Percentiles rank a stretch among this genome's conserved stretches.
These are phyloP conservation scores for Pseudocercospora fuligena DNA, from an alignment of 2,329 filamentous ascomycete genomes.

Conservation along the genomic window DNA sequence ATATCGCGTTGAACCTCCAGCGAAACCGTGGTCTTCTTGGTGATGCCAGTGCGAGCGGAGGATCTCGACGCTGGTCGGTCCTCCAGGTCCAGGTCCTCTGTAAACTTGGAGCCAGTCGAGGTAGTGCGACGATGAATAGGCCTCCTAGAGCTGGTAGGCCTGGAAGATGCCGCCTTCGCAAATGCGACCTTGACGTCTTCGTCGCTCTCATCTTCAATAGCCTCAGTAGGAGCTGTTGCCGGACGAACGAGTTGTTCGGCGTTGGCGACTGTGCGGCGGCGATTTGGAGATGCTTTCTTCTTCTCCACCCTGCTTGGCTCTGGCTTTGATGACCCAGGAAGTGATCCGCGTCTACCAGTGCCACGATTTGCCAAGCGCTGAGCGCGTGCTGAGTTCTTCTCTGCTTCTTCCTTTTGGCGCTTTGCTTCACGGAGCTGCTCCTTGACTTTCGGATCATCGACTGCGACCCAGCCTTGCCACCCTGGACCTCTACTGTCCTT, in stretches of 20 bases:
- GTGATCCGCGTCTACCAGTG: slow-evolving; percentile 14
- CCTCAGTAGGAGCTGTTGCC: slow-evolving; percentile 7
- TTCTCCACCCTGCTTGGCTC: slow-evolving; percentile 14
- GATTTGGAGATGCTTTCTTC: slow-evolving; percentile 24
- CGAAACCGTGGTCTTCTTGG: slow-evolving; percentile 25
- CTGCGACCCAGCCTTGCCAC: slow-evolving; percentile 39
- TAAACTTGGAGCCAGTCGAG: slow-evolving; percentile 30
- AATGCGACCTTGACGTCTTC: slow-evolving; percentile 20
- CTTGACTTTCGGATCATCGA: slow-evolving; percentile 39
- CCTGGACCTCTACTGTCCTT: slow-evolving; percentile 33
- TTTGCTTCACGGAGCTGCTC: slow-evolving; percentile 36
- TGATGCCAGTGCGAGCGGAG: slow-evolving; percentile 21
- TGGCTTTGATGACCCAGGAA: slow-evolving; percentile 3
- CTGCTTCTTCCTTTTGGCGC: slow-evolving; percentile 35
- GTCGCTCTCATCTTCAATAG: slow-evolving; percentile 18
- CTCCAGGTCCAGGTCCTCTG: slow-evolving; percentile 25
- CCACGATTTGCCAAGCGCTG: slow-evolving; percentile 30
- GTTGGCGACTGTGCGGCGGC: slow-evolving; percentile 16
- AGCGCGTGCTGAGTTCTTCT: slow-evolving; percentile 37
- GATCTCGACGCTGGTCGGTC: slow-evolving; percentile 21
- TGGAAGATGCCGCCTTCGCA: slow-evolving; percentile 17
- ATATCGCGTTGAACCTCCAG: slow-evolving; percentile 19
- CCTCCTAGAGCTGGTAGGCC: slow-evolving; percentile 7
- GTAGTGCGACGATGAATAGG: slow-evolving; percentile 22
- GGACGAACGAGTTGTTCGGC: slow-evolving; percentile 9